These are phyloP conservation scores for Leccinum rimulosum DNA, from an alignment of 768 basidiomycete species.

Conservation along the genomic window DNA sequence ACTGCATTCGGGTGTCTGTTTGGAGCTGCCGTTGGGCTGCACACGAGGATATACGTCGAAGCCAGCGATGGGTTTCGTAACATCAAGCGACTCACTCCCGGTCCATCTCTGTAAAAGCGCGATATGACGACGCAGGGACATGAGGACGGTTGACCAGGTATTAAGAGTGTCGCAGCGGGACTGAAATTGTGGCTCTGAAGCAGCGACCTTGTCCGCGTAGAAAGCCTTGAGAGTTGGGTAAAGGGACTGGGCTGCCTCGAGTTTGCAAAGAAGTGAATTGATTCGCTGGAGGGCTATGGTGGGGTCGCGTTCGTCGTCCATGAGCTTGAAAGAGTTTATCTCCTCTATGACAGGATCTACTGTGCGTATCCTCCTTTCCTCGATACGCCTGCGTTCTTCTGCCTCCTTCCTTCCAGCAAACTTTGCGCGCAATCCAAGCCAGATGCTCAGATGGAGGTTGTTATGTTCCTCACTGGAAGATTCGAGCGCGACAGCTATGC, in stretches of 20 bases:
- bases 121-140: conserved; percentile 81
- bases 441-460: conserved; percentile 66
- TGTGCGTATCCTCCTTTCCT: conserved; percentile 76
- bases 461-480: conserved; percentile 68
- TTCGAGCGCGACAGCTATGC: conserved; percentile 80
- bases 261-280: conserved; percentile 61
- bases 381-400: conserved; percentile 78
- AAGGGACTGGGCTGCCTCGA: conserved; percentile 81
- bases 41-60: conserved; percentile 44
- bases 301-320: conserved; percentile 33
- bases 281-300: conserved; percentile 59
- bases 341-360: conserved; percentile 87
- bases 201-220: conserved; percentile 71
- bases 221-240: conserved; percentile 85
- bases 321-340: conserved; percentile 71
- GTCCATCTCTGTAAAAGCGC: conserved; percentile 87
- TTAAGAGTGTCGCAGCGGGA: conserved; percentile 86
- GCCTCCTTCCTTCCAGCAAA: conserved; percentile 75
- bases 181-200: conserved; percentile 64
- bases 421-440: conserved; percentile 89
- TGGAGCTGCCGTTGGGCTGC: conserved; percentile 35
- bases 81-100: conserved; percentile 86
- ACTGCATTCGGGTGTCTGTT: conserved; percentile 58
- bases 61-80: conserved; percentile 73
- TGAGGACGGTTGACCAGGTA: conserved; percentile 88